Conservation (phyloP, 495 filamentous ascomycete genomes). For the Talaromyces thailandensis region DNA sequence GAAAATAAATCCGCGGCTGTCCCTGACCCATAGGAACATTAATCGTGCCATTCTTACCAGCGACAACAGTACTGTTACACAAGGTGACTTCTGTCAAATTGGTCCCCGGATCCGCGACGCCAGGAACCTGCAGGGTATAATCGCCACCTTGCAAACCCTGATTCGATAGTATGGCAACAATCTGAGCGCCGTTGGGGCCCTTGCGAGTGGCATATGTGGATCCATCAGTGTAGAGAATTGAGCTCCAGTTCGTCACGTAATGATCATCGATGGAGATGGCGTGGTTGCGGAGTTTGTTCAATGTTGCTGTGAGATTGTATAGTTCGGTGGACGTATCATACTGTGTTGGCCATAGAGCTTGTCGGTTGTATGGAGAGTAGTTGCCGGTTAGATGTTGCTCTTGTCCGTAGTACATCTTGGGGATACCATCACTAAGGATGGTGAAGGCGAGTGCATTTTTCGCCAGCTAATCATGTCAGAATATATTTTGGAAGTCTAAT, state of each 20-base stretch:
- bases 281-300: constrained; percentile 51
- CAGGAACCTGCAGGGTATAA: constrained; percentile 32
- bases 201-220: constrained; percentile 50
- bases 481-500: background rate
- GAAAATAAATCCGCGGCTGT: constrained; percentile 32
- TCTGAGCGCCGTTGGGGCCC: constrained; percentile 36
- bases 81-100: constrained; percentile 36
- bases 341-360: constrained; percentile 49
- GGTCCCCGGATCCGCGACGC: constrained; percentile 25
- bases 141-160: constrained; percentile 32
- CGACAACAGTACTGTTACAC: constrained; percentile 29
- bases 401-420: constrained; percentile 53
- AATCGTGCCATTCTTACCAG: constrained; percentile 23
- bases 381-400: constrained; percentile 54
- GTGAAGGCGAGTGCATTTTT: constrained; percentile 59
- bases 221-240: constrained; percentile 39
- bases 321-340: constrained; percentile 47
- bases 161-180: constrained; percentile 50
- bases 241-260: constrained; percentile 42
- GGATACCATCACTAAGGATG: constrained; percentile 56
- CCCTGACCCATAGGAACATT: constrained; percentile 30
- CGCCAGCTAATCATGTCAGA: constrained; percentile 31
- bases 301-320: constrained; percentile 44
- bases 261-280: constrained; percentile 37
- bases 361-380: constrained; percentile 51